Conservation (phyloP, 129 eudicot genomes). For the Saposhnikovia divaricata region DNA sequence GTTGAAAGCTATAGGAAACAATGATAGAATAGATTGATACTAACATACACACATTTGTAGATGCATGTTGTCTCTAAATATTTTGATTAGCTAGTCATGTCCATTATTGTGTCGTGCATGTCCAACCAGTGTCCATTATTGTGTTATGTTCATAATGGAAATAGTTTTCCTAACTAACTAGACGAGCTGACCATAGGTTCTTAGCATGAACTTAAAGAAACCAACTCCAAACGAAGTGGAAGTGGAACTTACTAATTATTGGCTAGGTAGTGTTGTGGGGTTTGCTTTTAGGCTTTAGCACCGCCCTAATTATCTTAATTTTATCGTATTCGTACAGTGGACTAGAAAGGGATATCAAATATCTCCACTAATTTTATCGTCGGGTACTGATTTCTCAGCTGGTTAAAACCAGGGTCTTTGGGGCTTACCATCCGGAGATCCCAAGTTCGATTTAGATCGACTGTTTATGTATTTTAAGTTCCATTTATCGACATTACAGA, state of each 20-base stretch:
- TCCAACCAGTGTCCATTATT: background rate
- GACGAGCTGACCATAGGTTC: background rate
- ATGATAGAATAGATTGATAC: background rate
- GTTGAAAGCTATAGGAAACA: background rate
- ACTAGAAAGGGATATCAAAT: background rate
- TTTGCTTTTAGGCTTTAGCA: background rate
- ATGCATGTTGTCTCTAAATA: background rate
- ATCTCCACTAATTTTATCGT: too few species aligned
- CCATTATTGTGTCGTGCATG: background rate
- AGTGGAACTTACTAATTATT: background rate
- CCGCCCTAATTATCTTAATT: background rate
- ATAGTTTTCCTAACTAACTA: background rate
- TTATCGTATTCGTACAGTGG: constrained; percentile 8
- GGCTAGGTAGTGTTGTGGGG: constrained; percentile 2
- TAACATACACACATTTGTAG: background rate
- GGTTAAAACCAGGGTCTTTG: too few species aligned
- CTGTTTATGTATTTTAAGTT: background rate
- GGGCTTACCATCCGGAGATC: too few species aligned
- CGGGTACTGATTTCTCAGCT: too few species aligned
- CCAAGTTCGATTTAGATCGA: too few species aligned
- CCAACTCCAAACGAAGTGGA: background rate
- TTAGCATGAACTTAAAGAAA: background rate
- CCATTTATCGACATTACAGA: background rate
- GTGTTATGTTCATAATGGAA: background rate
- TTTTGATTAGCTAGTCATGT: background rate